A percentile compares a stretch with the other conserved stretches of the same genome.
Evolutionary conservation across 2,329 filamentous ascomycete species (phyloP).

Genomic region (Pseudocercospora crystallina): DNA sequence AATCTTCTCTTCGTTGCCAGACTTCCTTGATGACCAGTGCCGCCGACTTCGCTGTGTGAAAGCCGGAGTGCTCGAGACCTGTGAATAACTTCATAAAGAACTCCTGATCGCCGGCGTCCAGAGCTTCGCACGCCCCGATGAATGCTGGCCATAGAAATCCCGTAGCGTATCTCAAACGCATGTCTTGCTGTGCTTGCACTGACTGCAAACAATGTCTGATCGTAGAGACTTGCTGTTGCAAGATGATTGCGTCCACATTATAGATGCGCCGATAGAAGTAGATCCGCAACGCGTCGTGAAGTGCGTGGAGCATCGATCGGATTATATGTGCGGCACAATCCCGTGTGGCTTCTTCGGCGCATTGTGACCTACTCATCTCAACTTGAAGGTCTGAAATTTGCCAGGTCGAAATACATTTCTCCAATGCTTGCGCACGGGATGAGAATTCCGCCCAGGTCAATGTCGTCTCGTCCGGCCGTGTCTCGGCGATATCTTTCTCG

Average conservation of each 20-base stretch:
- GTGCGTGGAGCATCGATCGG: neutral
- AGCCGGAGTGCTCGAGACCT: neutral
- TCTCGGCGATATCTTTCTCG: slow-evolving; percentile 2
- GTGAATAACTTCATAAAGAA: slow-evolving; percentile 5
- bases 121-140: slow-evolving; percentile 5
- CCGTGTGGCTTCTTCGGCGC: neutral
- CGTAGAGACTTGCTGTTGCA: neutral
- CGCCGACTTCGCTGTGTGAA: neutral
- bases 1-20: neutral
- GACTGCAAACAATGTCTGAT: neutral
- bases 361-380: too few relatives aligned
- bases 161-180: neutral
- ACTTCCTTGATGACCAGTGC: neutral
- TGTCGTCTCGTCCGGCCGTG: neutral
- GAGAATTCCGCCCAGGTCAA: slow-evolving; percentile 7
- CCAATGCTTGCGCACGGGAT: slow-evolving; percentile 2
- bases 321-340: neutral
- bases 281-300: slow-evolving; percentile 3
- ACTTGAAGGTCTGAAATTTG: neutral
- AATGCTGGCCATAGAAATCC: slow-evolving; percentile 7
- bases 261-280: slow-evolving; percentile 9
- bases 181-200: neutral
- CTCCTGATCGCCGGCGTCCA: neutral
- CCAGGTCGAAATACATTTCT: slow-evolving; percentile 6
- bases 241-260: slow-evolving; percentile 6